Percentiles rank a stretch among this genome's conserved stretches.
phyloP scores from a whole-genome alignment of 2,329 filamentous ascomycete species.

The Colletotrichum eremochloae region DNA sequence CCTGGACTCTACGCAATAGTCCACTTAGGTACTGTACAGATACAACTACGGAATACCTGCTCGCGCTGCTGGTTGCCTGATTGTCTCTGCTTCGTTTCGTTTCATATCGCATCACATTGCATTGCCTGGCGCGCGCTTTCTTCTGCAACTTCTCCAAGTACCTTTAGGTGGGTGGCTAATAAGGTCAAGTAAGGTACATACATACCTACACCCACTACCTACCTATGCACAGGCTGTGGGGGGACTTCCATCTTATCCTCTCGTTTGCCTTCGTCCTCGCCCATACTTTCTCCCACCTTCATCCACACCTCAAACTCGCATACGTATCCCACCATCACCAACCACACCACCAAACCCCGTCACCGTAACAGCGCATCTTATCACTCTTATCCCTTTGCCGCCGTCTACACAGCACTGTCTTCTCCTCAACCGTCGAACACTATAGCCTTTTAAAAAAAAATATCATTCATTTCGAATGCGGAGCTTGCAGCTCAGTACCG shows the following conservation, averaged over 20 bases:
- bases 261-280: neutral
- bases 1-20: too few species aligned
- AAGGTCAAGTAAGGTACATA: too few species aligned
- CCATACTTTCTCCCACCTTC: neutral
- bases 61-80: neutral
- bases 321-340: neutral
- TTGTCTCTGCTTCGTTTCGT: conserved; percentile 17
- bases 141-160: neutral
- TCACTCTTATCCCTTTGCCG: conserved; percentile 1
- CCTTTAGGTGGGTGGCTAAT: too few species aligned
- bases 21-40: neutral
- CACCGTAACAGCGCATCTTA: neutral
- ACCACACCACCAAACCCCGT: neutral
- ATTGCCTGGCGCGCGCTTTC: conserved; percentile 17
- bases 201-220: too few species aligned
- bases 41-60: conserved; percentile 1
- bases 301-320: neutral
- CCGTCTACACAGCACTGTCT: neutral
- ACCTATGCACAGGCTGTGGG: neutral
- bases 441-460: neutral
- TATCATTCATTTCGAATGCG: neutral
- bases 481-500: neutral
- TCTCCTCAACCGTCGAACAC: neutral
- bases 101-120: conserved; percentile 3
- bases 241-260: neutral